Base-by-base conservation (phyloP, 306 rosid genomes). In the Lathyrus tuberosus region DNA sequence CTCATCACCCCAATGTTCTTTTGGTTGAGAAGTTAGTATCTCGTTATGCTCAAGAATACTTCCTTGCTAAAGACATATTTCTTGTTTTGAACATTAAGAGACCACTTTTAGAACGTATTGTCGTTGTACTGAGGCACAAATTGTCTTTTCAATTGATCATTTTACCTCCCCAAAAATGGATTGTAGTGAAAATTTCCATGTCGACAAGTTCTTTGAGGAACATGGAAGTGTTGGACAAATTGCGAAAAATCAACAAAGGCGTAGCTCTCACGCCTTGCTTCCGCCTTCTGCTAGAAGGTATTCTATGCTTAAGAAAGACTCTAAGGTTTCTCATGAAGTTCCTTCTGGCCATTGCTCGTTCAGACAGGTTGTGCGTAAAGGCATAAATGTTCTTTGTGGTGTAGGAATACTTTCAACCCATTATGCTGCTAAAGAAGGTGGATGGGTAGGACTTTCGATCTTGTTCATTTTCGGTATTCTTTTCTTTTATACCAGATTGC, bases 391-490 rank as follows among this genome's bases (percentile, higher is more conserved):
- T n/a, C n/a, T n/a, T n/a, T n/a, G n/a, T n/a, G n/a, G n/a, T n/a
- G n/a, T n/a, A n/a, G 99, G 99, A 62, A 86, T 94, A 76, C 95
- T 94, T 69, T 87, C 97, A 1, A 94, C 99, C 17, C 97, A 97
- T 73, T 91, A 84, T 78, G 99, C 99, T 26, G 82, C 77, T 62
- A 78, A 84, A 72, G 83, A 87, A 86, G 96, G 99, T 74, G 99
- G 99, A 76, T 95, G 99, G 99, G 6, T 78, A 51, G 99, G 97
- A 71, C 81, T 95, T 46, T 74, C 78, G 5, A 58, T 91, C 17
- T 79, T 95, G 82, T 65, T 91, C 26, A 41, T 89, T 41, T 95
- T 91, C 77, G 92, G 95, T 18, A 71, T 76, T 58, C 82, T 95
- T 78, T 91, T 97, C 12, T 95, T 91, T 80, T 95, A 95, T 79